phyloP scores from a whole-genome alignment of 768 basidiomycete species.

The Clathrus columnatus region DNA sequence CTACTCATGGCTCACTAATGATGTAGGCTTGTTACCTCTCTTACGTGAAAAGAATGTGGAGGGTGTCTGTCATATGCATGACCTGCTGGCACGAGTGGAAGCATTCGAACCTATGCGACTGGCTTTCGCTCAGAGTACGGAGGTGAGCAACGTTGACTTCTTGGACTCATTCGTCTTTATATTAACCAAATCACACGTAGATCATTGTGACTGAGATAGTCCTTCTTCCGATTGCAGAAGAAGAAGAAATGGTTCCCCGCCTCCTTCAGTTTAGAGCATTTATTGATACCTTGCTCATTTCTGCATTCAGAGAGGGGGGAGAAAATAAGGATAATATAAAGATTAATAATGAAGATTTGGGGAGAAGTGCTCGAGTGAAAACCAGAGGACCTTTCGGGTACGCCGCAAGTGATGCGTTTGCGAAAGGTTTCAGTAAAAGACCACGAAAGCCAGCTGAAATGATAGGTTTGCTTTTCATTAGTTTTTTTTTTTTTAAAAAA shows the following conservation, averaged over 20 bases:
- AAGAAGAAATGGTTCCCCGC: slow-evolving; percentile 71
- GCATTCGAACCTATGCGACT: slow-evolving; percentile 43
- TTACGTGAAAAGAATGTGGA: slow-evolving; percentile 38
- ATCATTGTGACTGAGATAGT: slow-evolving; percentile 55
- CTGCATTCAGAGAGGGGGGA: slow-evolving; percentile 42
- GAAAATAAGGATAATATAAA: neutral
- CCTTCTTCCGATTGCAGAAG: slow-evolving; percentile 29
- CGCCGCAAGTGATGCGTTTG: slow-evolving; percentile 64
- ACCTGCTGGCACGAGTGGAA: slow-evolving; percentile 49
- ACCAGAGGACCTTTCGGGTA: slow-evolving; percentile 38
- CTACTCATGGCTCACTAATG: slow-evolving; percentile 15
- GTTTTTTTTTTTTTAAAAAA: slow-evolving; percentile 1
- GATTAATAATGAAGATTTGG: neutral
- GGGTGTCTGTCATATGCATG: slow-evolving; percentile 46
- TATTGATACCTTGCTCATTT: slow-evolving; percentile 39
- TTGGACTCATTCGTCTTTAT: slow-evolving; percentile 6
- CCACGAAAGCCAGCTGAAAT: slow-evolving; percentile 80
- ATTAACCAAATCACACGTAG: slow-evolving; percentile 26
- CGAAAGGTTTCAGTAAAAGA: slow-evolving; percentile 59
- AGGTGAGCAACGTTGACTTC: slow-evolving; percentile 39
- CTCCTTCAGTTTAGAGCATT: slow-evolving; percentile 61
- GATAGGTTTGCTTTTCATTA: slow-evolving; percentile 30
- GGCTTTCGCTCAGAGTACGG: slow-evolving; percentile 46
- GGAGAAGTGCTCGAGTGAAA: slow-evolving; percentile 38
- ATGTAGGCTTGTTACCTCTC: slow-evolving; percentile 32